Percentiles rank a stretch among this genome's conserved stretches.
Conservation (phyloP, 352 stramenopile species). For the Phytophthora constricta region DNA sequence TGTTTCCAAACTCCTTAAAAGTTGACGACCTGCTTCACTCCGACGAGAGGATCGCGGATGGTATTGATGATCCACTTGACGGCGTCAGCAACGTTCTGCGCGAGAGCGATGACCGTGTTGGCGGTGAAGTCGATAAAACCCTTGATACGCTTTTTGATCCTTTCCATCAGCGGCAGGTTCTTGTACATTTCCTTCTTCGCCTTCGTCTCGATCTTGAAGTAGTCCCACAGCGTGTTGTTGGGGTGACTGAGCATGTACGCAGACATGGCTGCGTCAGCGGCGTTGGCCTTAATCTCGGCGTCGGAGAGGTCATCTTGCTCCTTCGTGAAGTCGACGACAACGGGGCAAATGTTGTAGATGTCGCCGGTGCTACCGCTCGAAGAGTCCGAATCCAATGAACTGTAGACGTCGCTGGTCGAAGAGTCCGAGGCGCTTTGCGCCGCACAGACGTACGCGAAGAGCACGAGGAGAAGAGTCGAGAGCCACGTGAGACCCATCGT, state of each 20-base stretch:
- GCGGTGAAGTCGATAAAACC: neutral
- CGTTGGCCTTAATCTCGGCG: neutral
- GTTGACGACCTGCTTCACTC: neutral
- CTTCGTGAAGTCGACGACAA: neutral
- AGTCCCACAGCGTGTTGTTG: slow-evolving; percentile 4
- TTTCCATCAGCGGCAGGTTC: neutral
- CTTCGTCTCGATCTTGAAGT: slow-evolving; percentile 3
- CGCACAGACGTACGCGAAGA: neutral
- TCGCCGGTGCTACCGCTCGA: neutral
- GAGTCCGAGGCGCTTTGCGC: neutral
- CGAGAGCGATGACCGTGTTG: neutral
- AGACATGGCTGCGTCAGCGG: slow-evolving; percentile 4
- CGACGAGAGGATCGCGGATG: slow-evolving; percentile 2
- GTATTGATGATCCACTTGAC: slow-evolving; percentile 4
- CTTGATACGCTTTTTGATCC: neutral
- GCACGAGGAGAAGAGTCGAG: neutral
- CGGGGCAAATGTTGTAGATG: neutral
- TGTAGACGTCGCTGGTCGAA: neutral
- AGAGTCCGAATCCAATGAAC: neutral
- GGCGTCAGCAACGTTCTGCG: neutral
- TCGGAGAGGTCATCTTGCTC: neutral
- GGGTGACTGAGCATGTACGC: slow-evolving; percentile 1
- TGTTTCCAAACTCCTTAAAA: slow-evolving; percentile 5
- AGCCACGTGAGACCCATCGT: neutral
- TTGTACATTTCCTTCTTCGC: neutral